Evolutionary conservation across 306 rosid genomes (phyloP).

Genomic region (Quercus bicolor): DNA sequence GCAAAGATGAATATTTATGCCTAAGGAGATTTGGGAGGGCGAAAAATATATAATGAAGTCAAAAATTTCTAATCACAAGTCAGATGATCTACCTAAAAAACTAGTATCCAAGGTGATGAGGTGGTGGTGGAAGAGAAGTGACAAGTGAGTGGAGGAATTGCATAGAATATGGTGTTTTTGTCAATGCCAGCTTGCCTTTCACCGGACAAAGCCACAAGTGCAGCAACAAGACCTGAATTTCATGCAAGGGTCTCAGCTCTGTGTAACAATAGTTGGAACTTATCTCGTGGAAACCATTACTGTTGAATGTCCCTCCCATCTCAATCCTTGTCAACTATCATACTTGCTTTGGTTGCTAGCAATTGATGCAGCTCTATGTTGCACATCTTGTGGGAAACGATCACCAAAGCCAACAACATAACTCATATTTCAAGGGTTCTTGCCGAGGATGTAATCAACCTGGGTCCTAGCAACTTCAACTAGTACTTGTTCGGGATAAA

Average conservation of each 20-base stretch:
- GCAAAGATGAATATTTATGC: neutral
- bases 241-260: slow-evolving; percentile 13
- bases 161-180: slow-evolving; percentile 14
- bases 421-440: slow-evolving; percentile 12
- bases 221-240: slow-evolving; percentile 29
- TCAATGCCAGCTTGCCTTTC: neutral
- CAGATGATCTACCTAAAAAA: neutral
- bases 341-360: slow-evolving; percentile 4
- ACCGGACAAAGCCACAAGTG: slow-evolving; percentile 18
- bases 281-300: slow-evolving; percentile 5
- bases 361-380: slow-evolving; percentile 20
- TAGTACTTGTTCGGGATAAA: neutral
- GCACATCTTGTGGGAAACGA: slow-evolving; percentile 13
- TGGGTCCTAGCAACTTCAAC: slow-evolving; percentile 2
- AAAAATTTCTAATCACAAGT: neutral
- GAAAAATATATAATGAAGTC: too few species aligned
- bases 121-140: neutral
- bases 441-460: slow-evolving; percentile 15
- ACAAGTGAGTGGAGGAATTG: neutral
- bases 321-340: slow-evolving; percentile 3
- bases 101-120: slow-evolving; percentile 4
- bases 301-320: slow-evolving; percentile 19
- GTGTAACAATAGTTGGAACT: slow-evolving; percentile 19
- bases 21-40: too few species aligned
- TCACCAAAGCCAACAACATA: slow-evolving; percentile 16